Evolutionary conservation across 1,284 basidiomycete species (phyloP), one percentile per base, ranked within the genome.

Genomic region (Anthracocystis setariae): DNA sequence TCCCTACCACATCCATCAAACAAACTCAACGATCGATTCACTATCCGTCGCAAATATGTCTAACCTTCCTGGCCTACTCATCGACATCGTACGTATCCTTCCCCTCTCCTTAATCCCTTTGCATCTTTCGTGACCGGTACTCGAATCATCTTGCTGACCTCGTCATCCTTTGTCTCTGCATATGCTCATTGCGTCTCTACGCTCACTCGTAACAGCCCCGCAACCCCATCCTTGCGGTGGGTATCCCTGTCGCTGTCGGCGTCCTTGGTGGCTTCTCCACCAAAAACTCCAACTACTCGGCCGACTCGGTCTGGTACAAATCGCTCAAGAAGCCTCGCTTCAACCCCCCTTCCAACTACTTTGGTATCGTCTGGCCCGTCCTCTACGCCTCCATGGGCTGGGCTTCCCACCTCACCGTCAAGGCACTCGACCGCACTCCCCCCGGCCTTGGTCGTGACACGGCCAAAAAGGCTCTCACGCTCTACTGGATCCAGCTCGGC

Each of bases 401-500:
- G 79, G 89, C 89, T 1, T 89, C 89, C 4, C 88, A 92, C 83
- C 80, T 92, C 29, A 74, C 66, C 50, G 77, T 78, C 55, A 77
- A 79, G 60, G 73, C 75, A 12, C 69, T 79, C 39, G 75, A 78
- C 65, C 66, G 65, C 21, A 80, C 79, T 13, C 77, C 77, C 23
- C 78, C 78, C 25, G 75, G 74, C 51, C 51, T 79, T 18, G 78
- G 77, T 13, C 74, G 64, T 57, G 88, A 88, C 49, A 82, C 85
- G 24, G 86, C 89, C 38, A 83, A 85, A 39, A 78, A 85, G 38
- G 89, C 88, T 2, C 82, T 92, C 38, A 84, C 85, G 32, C 84
- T 92, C 42, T 91, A 92, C 84, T 92, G 89, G 83, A 85, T 84
- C 5, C 90, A 91, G 79, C 85, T 92, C 37, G 88, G 84, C 0